Evolutionary conservation across 805 yeast genomes (phyloP).

Genomic region (Teunomyces kruisii): DNA sequence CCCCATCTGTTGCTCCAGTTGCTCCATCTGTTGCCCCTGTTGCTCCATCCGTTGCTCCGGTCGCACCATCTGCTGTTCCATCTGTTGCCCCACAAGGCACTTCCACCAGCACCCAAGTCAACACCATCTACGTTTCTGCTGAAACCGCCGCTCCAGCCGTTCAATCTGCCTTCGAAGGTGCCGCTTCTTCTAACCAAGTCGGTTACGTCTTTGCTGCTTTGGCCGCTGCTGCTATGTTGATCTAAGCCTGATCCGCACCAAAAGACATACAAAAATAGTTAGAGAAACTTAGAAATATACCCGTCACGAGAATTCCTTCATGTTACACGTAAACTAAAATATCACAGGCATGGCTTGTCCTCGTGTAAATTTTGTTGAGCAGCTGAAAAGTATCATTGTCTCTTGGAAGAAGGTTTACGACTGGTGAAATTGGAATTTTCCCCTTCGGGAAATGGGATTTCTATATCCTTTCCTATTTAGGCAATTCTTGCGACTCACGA

Average conservation of each 20-base stretch:
- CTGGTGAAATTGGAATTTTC: neutral
- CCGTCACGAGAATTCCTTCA: neutral
- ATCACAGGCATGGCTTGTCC: neutral
- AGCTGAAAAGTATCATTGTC: neutral
- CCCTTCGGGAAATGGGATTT: neutral
- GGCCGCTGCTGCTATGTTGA: conserved; percentile 13
- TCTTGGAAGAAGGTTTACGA: neutral
- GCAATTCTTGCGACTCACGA: neutral
- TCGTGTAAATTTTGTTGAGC: neutral
- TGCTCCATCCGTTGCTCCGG: neutral
- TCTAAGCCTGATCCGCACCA: conserved; percentile 1
- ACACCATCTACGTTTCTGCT: neutral
- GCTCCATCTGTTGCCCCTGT: conserved; percentile 5
- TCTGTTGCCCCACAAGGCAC: neutral
- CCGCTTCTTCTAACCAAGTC: conserved; percentile 8
- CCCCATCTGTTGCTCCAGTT: conserved; percentile 3
- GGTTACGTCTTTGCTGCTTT: conserved; percentile 13
- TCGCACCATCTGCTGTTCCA: neutral
- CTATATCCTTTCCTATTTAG: neutral
- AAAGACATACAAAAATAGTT: neutral
- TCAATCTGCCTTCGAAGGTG: conserved; percentile 2
- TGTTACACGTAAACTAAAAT: neutral
- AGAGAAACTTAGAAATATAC: neutral
- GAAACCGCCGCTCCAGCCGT: conserved; percentile 1
- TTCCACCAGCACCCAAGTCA: conserved; percentile 4